Percentiles rank a stretch among this genome's conserved stretches.
phyloP scores from a whole-genome alignment of 169 alveolate genomes.

The Eimeria sp. region DNA sequence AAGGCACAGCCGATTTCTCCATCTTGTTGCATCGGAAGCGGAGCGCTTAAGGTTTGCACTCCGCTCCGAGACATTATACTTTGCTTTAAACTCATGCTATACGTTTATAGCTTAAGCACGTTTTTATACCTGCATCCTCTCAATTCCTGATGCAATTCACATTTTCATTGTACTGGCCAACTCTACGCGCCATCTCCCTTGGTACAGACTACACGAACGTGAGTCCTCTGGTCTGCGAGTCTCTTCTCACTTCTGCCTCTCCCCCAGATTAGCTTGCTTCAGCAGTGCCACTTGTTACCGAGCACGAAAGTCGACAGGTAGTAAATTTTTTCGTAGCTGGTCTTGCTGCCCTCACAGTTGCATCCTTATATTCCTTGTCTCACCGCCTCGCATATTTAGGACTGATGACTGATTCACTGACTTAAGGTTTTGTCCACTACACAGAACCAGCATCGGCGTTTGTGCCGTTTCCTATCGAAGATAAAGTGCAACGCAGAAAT shows the following conservation, averaged over 20 bases:
- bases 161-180: neutral
- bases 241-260: neutral
- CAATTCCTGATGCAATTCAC: neutral
- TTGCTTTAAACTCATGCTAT: neutral
- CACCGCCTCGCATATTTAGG: neutral
- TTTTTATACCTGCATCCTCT: neutral
- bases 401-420: neutral
- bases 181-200: neutral
- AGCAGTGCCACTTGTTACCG: neutral
- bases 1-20: neutral
- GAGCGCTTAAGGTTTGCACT: neutral
- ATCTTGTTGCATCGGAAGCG: neutral
- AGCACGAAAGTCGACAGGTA: neutral
- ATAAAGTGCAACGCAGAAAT: neutral
- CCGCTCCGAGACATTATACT: neutral
- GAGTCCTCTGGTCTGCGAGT: neutral
- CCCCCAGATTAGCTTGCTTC: neutral
- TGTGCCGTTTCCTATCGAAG: neutral
- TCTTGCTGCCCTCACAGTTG: neutral
- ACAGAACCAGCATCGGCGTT: neutral
- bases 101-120: neutral
- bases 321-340: neutral
- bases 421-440: neutral
- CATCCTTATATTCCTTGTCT: neutral
- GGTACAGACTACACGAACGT: neutral